Conservation (phyloP, 129 eudicot species). For the Artemisia argyi region DNA sequence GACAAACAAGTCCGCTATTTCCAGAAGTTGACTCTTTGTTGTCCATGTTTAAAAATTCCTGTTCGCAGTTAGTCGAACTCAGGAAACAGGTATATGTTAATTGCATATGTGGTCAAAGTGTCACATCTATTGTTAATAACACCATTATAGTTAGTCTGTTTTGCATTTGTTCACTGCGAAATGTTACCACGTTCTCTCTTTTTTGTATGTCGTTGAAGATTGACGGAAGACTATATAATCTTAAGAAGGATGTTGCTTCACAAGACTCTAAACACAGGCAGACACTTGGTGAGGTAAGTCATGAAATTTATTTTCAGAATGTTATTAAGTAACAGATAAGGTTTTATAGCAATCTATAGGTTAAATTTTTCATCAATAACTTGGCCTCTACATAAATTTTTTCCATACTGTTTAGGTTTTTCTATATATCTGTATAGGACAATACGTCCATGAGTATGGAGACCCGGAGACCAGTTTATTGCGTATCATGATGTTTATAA, state of each 20-base stretch:
- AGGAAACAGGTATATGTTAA: conserved; percentile 58
- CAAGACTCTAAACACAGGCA: conserved; percentile 92
- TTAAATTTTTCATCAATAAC: background rate
- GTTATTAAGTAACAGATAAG: background rate
- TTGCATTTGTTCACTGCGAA: conserved; percentile 18
- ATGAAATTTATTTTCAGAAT: background rate
- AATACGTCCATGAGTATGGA: conserved; percentile 12
- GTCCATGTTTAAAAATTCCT: conserved; percentile 84
- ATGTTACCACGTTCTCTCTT: background rate
- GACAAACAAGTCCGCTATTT: conserved; percentile 63
- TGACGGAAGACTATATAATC: conserved; percentile 72
- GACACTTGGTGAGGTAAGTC: conserved; percentile 89
- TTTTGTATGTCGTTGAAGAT: conserved; percentile 44
- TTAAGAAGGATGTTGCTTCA: conserved; percentile 76
- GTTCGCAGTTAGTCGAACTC: conserved; percentile 78
- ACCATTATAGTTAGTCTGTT: conserved; percentile 7
- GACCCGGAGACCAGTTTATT: conserved; percentile 6
- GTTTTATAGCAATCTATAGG: background rate
- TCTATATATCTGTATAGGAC: background rate
- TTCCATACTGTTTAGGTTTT: background rate
- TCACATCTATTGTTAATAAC: conserved; percentile 4
- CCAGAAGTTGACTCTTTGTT: conserved; percentile 92
- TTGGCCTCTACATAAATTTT: background rate
- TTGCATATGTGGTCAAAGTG: background rate
- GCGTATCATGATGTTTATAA: conserved; percentile 8